A percentile compares a stretch with the other conserved stretches of the same genome.
phyloP scores from a whole-genome alignment of 257 asterid species.

The Leptodermis oblonga region DNA sequence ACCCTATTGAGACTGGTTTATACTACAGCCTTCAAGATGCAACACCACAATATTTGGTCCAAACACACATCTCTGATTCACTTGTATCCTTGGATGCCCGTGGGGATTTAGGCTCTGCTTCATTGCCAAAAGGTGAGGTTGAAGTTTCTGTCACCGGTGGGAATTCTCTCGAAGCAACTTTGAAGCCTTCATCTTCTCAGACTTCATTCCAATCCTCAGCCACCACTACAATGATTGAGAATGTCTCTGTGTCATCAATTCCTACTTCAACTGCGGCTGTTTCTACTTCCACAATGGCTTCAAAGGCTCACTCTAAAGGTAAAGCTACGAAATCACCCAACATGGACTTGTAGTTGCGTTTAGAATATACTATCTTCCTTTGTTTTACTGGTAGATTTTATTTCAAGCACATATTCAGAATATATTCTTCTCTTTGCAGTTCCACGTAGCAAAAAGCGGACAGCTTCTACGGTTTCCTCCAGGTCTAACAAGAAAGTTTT shows the following conservation, averaged over 20 bases:
- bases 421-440: constrained; percentile 34
- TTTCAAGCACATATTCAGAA: constrained; percentile 1
- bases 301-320: constrained; percentile 74
- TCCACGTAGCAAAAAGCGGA: constrained; percentile 64
- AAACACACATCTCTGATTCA: constrained; percentile 26
- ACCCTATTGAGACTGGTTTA: constrained; percentile 47
- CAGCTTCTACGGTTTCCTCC: constrained; percentile 61
- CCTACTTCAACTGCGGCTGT: constrained; percentile 35
- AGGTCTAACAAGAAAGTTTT: constrained; percentile 93
- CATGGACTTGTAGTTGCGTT: neutral
- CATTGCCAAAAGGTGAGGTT: constrained; percentile 26
- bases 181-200: constrained; percentile 31
- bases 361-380: neutral
- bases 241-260: constrained; percentile 35
- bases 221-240: constrained; percentile 24
- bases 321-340: constrained; percentile 13
- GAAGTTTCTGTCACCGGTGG: constrained; percentile 24
- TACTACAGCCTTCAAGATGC: constrained; percentile 62
- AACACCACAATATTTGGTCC: constrained; percentile 33
- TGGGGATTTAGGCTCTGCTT: constrained; percentile 30
- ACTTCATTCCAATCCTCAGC: constrained; percentile 26
- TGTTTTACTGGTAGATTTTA: neutral
- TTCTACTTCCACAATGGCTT: constrained; percentile 36
- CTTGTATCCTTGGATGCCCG: constrained; percentile 24
- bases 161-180: constrained; percentile 18